phyloP scores from a whole-genome alignment of 352 stramenopile genomes.

The Globisporangium perplexum region DNA sequence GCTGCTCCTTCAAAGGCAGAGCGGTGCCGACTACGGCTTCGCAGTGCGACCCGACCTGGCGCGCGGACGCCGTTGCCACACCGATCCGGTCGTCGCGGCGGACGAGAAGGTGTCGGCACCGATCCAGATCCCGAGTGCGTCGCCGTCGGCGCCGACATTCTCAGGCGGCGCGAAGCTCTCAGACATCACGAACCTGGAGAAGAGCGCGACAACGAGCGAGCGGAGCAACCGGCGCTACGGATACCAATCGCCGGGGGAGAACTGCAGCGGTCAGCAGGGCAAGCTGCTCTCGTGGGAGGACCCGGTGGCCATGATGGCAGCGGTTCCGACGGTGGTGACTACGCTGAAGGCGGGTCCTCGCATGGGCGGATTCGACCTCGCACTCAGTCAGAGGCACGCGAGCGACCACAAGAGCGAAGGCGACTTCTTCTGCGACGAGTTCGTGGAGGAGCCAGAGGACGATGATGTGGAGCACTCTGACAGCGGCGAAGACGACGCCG shows the following conservation, averaged over 20 bases:
- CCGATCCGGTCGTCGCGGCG: constrained; percentile 22
- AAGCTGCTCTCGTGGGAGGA: constrained; percentile 66
- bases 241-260: not conserved
- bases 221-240: not conserved
- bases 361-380: constrained; percentile 6
- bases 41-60: constrained; percentile 14
- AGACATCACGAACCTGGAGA: constrained; percentile 1
- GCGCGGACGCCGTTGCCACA: constrained; percentile 26
- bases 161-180: constrained; percentile 13
- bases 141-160: not conserved
- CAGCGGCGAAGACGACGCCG: constrained; percentile 20
- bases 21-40: constrained; percentile 16
- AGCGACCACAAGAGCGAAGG: constrained; percentile 5
- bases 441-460: constrained; percentile 36
- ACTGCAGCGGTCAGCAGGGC: not conserved
- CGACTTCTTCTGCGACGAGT: constrained; percentile 12
- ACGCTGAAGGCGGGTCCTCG: constrained; percentile 1
- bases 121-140: constrained; percentile 50
- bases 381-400: constrained; percentile 17
- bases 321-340: constrained; percentile 48
- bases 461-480: constrained; percentile 33
- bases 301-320: constrained; percentile 41
- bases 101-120: constrained; percentile 41
- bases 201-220: not conserved
- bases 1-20: not conserved